Conservation (phyloP, 352 stramenopile species). For the Phytophthora cactorum region DNA sequence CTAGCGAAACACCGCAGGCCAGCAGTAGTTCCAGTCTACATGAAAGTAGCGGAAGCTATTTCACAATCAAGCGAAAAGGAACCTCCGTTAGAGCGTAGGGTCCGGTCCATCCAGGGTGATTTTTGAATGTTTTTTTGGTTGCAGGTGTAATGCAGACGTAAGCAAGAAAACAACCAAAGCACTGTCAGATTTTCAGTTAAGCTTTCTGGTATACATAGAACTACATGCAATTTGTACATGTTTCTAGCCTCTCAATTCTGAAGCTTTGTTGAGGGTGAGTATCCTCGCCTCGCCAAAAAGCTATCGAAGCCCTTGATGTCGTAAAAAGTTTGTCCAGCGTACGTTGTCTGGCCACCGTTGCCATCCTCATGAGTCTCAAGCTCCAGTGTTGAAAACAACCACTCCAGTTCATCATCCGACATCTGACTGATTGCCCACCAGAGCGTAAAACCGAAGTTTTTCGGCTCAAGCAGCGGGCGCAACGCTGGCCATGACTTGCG, state of each 20-base stretch:
- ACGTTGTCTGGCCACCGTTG: conserved; percentile 6
- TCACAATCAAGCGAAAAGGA: conserved; percentile 16
- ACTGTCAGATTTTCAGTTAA: not conserved
- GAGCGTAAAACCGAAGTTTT: conserved; percentile 67
- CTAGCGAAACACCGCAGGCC: not conserved
- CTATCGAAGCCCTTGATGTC: conserved; percentile 71
- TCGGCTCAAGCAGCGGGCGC: conserved; percentile 42
- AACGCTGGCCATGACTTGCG: conserved; percentile 61
- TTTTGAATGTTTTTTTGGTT: conserved; percentile 1
- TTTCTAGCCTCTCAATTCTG: not conserved
- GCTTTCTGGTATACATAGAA: no score
- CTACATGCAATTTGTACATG: not conserved
- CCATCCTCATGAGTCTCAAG: conserved; percentile 17
- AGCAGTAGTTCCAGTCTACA: not conserved
- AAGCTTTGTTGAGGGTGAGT: not conserved
- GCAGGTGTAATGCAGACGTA: not conserved
- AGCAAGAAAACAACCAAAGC: not conserved
- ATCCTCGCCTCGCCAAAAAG: conserved; percentile 44
- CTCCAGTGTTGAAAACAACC: conserved; percentile 68
- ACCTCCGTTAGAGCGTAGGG: conserved; percentile 15
- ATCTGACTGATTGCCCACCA: conserved; percentile 75
- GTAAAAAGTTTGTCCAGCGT: conserved; percentile 68
- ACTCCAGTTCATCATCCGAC: conserved; percentile 56
- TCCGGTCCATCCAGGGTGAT: not conserved
- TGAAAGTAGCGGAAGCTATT: conserved; percentile 7